These are phyloP conservation scores for Diaporthe batatas DNA, from an alignment of 2,329 filamentous ascomycete genomes.

Conservation along the genomic window DNA sequence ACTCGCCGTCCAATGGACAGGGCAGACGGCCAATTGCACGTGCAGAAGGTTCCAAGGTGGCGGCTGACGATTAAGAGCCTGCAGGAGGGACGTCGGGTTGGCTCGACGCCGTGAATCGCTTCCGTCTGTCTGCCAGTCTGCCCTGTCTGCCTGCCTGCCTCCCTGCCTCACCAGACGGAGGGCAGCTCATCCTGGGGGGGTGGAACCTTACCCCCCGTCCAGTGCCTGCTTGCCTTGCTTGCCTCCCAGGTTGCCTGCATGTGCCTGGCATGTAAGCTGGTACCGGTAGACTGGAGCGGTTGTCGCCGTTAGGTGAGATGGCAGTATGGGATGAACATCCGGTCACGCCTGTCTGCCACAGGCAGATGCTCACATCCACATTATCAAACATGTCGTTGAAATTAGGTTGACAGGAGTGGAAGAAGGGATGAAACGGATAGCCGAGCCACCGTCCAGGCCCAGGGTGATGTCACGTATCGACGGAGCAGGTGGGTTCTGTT, in stretches of 20 bases:
- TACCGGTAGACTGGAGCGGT: not conserved
- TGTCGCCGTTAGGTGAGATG: not conserved
- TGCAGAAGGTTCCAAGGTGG: slow-evolving; percentile 36
- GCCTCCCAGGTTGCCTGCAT: too few species aligned
- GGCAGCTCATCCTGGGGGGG: slow-evolving; percentile 7
- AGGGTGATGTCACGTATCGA: slow-evolving; percentile 22
- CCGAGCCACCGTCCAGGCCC: slow-evolving; percentile 9
- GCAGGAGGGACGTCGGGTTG: slow-evolving; percentile 24
- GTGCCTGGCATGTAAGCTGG: not conserved
- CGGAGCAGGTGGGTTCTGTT: slow-evolving; percentile 2
- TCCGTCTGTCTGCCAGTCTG: not conserved
- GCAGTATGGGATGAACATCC: slow-evolving; percentile 7
- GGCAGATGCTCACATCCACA: too few species aligned
- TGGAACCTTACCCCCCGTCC: slow-evolving; percentile 21
- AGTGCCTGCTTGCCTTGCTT: not conserved
- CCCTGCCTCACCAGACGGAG: not conserved
- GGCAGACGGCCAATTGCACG: slow-evolving; percentile 19
- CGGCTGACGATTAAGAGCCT: slow-evolving; percentile 31
- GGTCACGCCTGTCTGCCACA: not conserved
- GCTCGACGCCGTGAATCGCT: slow-evolving; percentile 14
- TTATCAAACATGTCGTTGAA: slow-evolving; percentile 17
- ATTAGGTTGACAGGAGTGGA: slow-evolving; percentile 18
- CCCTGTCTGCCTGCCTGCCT: too few species aligned
- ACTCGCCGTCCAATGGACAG: slow-evolving; percentile 33
- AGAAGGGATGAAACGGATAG: slow-evolving; percentile 29